These are phyloP conservation scores for Fusarium dlaminii DNA, from an alignment of 2,329 filamentous ascomycete species.

Conservation along the genomic window DNA sequence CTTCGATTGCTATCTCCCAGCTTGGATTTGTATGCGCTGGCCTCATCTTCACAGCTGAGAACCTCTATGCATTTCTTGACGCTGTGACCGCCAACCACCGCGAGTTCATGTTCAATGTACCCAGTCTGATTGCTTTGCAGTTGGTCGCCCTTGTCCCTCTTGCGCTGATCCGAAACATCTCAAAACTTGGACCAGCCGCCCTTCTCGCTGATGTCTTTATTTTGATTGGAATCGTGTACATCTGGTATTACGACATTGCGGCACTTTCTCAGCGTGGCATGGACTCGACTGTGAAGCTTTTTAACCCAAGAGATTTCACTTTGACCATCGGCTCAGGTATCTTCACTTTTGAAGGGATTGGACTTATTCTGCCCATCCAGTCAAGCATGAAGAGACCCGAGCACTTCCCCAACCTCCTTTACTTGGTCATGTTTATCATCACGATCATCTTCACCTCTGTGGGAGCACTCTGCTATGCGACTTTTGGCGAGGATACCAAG, in stretches of 20 bases:
- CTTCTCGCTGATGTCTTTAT: conserved; percentile 78
- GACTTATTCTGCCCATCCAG: conserved; percentile 79
- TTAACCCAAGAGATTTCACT: conserved; percentile 75
- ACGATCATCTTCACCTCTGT: conserved; percentile 78
- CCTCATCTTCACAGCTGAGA: conserved; percentile 81
- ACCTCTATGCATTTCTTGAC: conserved; percentile 72
- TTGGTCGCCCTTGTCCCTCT: conserved; percentile 72
- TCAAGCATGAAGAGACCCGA: conserved; percentile 78
- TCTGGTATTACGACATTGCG: conserved; percentile 75
- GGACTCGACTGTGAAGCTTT: conserved; percentile 69
- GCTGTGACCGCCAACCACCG: conserved; percentile 64
- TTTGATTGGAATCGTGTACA: conserved; percentile 74
- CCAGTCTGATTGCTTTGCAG: conserved; percentile 71
- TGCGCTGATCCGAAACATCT: conserved; percentile 77
- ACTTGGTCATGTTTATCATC: conserved; percentile 76
- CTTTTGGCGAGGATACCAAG: conserved; percentile 73
- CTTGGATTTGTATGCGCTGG: conserved; percentile 82
- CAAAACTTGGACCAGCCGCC: conserved; percentile 75
- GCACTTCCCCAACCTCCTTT: conserved; percentile 72
- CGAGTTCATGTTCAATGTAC: conserved; percentile 61
- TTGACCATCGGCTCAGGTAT: conserved; percentile 78
- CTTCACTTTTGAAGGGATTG: conserved; percentile 83
- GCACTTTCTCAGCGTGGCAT: conserved; percentile 65
- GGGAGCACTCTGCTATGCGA: conserved; percentile 77
- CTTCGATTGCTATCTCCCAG: conserved; percentile 77